These are phyloP conservation scores for Clarireedia homoeocarpa DNA, from an alignment of 2,329 filamentous ascomycete species.

Conservation along the genomic window DNA sequence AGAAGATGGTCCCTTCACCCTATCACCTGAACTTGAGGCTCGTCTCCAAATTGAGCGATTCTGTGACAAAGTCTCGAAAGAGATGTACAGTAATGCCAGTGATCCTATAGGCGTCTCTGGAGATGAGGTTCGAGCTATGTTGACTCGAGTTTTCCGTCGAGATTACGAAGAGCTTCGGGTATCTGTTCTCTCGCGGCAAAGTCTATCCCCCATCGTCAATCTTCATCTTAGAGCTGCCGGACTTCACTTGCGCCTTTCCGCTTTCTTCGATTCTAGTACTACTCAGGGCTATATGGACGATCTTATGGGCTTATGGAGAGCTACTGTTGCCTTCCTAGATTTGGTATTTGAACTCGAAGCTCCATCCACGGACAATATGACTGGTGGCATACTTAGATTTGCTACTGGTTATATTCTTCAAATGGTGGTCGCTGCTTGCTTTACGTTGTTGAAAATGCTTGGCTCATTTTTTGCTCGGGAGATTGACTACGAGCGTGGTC, in stretches of 20 bases:
- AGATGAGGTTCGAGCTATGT: conserved; percentile 57
- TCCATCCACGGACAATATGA: conserved; percentile 37
- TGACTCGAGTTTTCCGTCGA: conserved; percentile 58
- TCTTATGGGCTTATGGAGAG: conserved; percentile 67
- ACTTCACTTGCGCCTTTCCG: conserved; percentile 68
- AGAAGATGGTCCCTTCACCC: conserved; percentile 49
- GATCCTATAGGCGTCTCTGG: conserved; percentile 63
- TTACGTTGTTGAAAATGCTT: conserved; percentile 70
- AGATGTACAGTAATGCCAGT: conserved; percentile 71
- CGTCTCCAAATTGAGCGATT: conserved; percentile 66
- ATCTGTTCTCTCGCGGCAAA: conserved; percentile 46
- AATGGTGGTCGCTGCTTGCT: conserved; percentile 76
- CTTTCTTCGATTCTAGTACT: conserved; percentile 72
- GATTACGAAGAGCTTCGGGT: conserved; percentile 57
- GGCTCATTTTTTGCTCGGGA: conserved; percentile 67
- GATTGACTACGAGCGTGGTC: conserved; percentile 61
- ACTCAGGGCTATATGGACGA: conserved; percentile 67
- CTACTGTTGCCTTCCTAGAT: conserved; percentile 62
- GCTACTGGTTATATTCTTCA: conserved; percentile 73
- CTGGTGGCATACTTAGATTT: conserved; percentile 47
- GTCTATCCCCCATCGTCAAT: conserved; percentile 49
- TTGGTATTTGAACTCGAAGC: conserved; percentile 45
- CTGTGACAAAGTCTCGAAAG: conserved; percentile 69
- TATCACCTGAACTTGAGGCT: conserved; percentile 56
- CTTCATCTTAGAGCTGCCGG: conserved; percentile 66